A percentile compares a stretch with the other conserved stretches of the same genome.
Evolutionary conservation across 805 yeast species (phyloP).

Genomic region (Cyberlindnera amylophila): DNA sequence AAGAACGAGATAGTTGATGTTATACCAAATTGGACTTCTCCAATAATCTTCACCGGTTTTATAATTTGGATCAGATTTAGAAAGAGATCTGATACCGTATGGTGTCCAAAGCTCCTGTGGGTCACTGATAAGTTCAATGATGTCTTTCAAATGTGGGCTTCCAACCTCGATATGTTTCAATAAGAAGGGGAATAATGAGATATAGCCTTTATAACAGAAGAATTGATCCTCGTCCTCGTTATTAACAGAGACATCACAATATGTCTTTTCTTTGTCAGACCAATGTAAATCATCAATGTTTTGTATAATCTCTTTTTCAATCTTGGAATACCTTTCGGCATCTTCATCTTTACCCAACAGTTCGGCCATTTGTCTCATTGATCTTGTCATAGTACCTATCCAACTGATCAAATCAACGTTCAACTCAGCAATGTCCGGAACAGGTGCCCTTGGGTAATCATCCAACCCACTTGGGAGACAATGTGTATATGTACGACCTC

Average conservation of each 20-base stretch:
- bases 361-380: conserved; percentile 71
- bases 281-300: conserved; percentile 80
- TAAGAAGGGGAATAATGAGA: conserved; percentile 80
- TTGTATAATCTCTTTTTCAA: conserved; percentile 51
- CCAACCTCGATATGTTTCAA: conserved; percentile 56
- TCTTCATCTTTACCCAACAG: conserved; percentile 59
- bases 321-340: conserved; percentile 44
- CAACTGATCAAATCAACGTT: conserved; percentile 88
- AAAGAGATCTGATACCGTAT: conserved; percentile 78
- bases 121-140: conserved; percentile 59
- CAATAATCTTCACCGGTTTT: conserved; percentile 88
- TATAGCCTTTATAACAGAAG: conserved; percentile 89
- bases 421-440: conserved; percentile 83
- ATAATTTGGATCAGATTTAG: conserved; percentile 60
- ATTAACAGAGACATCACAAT: conserved; percentile 81
- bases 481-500: conserved; percentile 82
- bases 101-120: conserved; percentile 73
- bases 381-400: conserved; percentile 89
- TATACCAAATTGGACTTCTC: conserved; percentile 93
- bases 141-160: conserved; percentile 43
- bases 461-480: conserved; percentile 92
- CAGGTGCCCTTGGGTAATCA: conserved; percentile 85
- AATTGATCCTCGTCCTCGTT: conserved; percentile 64
- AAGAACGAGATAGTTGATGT: conserved; percentile 78
- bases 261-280: conserved; percentile 60